Conservation (phyloP, 352 stramenopile genomes). For the Phytophthora agathidicida region DNA sequence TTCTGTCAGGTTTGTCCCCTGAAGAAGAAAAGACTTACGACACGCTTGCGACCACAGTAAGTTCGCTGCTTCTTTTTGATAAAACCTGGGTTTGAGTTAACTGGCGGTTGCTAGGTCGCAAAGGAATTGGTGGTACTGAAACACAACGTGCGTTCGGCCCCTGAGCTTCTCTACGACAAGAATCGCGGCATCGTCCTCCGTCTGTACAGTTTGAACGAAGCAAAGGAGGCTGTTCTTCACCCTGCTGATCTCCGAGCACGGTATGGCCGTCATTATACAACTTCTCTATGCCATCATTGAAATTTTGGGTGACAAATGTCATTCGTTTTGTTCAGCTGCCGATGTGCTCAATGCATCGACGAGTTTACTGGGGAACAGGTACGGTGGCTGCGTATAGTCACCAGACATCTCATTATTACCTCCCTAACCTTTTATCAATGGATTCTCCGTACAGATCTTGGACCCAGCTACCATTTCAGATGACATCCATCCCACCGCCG, state of each 20-base stretch:
- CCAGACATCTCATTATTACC: too few relatives aligned
- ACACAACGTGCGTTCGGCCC: constrained; percentile 67
- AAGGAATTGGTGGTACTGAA: constrained; percentile 83
- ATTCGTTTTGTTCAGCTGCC: constrained; percentile 51
- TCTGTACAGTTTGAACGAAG: constrained; percentile 69
- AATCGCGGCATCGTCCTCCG: constrained; percentile 82
- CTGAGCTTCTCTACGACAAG: constrained; percentile 82
- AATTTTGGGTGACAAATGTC: background rate
- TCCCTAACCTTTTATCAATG: too few relatives aligned
- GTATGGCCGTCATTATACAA: constrained; percentile 29
- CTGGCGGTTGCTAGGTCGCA: constrained; percentile 52
- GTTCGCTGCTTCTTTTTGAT: background rate
- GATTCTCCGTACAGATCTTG: constrained; percentile 53
- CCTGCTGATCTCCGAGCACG: constrained; percentile 74
- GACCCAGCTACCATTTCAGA: constrained; percentile 72
- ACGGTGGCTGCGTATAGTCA: background rate
- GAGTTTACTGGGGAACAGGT: constrained; percentile 88
- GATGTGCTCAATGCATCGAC: constrained; percentile 86
- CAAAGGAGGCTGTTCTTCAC: constrained; percentile 79
- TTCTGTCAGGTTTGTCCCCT: constrained; percentile 69
- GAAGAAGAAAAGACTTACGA: constrained; percentile 79
- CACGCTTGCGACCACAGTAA: constrained; percentile 61
- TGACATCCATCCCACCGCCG: constrained; percentile 79
- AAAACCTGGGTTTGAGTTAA: background rate
- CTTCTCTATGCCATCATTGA: background rate